A percentile compares a stretch with the other conserved stretches of the same genome.
Conservation (phyloP, 306 rosid species). For the Echinosophora koreensis region DNA sequence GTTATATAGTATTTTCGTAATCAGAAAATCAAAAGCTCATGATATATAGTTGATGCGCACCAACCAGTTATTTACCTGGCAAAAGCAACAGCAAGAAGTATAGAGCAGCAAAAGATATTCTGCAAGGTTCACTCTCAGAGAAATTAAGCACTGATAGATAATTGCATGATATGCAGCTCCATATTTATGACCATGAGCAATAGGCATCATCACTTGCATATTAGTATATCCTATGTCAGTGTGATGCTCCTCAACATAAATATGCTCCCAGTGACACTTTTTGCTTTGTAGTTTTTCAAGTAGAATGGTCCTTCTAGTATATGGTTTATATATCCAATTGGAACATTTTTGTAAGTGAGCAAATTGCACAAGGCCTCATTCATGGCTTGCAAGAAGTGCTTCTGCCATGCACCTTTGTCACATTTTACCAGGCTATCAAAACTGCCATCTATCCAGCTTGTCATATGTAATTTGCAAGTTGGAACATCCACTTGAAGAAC, state of each 20-base stretch:
- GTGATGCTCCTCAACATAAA: not conserved
- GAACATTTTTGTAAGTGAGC: not conserved
- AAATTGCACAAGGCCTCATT: constrained; percentile 18
- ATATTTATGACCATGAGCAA: not conserved
- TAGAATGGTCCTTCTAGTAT: not conserved
- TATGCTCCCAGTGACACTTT: too few relatives aligned
- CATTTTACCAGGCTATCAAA: too few relatives aligned
- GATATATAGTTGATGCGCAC: not conserved
- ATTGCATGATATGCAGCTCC: not conserved
- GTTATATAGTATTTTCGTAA: too few relatives aligned
- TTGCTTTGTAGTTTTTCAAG: not conserved
- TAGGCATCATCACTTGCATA: not conserved
- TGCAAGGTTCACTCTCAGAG: not conserved
- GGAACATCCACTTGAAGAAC: too few relatives aligned
- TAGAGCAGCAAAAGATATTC: constrained; percentile 27
- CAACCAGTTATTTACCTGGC: constrained; percentile 34
- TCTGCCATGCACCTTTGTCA: too few relatives aligned
- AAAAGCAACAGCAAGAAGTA: constrained; percentile 31
- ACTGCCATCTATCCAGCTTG: not conserved
- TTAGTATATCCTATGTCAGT: not conserved
- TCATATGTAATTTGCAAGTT: not conserved
- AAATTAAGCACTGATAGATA: constrained; percentile 19
- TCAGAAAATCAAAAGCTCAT: not conserved
- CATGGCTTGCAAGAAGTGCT: constrained; percentile 24
- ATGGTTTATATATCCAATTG: not conserved